Evolutionary conservation across 2,329 filamentous ascomycete species (phyloP).

Genomic region (Akanthomyces dipterigenus): DNA sequence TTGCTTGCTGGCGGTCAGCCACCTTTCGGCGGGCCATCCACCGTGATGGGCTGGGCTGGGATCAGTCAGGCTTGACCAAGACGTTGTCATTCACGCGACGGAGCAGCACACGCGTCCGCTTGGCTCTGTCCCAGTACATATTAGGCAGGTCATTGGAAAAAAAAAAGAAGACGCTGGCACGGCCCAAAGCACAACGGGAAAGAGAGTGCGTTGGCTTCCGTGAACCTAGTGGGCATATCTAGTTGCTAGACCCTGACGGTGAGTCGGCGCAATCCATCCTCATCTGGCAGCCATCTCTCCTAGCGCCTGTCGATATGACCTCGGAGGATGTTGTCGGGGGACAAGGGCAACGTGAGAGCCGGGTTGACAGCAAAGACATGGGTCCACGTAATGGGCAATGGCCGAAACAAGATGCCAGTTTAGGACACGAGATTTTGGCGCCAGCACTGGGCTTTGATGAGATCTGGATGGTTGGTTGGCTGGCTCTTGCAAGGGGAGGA

Average conservation of each 20-base stretch:
- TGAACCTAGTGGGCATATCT: not conserved
- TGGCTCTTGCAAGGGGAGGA: not conserved
- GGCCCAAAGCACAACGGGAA: not conserved
- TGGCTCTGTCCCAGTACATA: not conserved
- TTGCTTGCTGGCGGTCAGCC: too few species aligned
- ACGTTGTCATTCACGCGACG: not conserved
- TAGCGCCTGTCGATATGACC: not conserved
- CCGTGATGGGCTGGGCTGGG: not conserved
- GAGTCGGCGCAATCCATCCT: not conserved
- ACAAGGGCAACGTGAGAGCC: not conserved
- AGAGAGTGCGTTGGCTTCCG: too few species aligned
- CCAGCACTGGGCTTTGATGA: not conserved
- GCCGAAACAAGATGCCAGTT: conserved; percentile 20
- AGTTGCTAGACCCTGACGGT: not conserved
- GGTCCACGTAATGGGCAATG: conserved; percentile 1
- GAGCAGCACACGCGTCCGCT: not conserved
- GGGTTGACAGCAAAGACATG: not conserved
- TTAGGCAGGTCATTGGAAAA: not conserved
- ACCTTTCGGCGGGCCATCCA: too few species aligned
- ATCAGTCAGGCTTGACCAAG: not conserved
- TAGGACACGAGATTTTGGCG: conserved; percentile 25
- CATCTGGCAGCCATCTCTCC: not conserved
- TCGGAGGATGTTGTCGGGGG: too few species aligned
- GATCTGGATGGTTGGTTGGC: not conserved
- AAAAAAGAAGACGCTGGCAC: not conserved